Conservation (phyloP, 768 basidiomycete species). For the Panus rudis region DNA sequence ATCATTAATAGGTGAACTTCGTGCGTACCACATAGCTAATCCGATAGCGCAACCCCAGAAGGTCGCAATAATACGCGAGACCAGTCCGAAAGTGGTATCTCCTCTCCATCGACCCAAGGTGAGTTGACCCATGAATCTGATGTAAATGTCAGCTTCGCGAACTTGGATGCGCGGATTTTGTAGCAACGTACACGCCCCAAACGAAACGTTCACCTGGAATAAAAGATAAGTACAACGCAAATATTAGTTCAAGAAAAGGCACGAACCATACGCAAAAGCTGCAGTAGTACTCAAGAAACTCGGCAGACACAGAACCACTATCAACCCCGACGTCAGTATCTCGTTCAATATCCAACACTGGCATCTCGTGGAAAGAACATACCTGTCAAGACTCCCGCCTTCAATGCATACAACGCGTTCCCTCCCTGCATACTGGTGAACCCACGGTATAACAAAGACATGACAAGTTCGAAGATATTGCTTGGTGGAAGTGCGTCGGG, state of each 20-base stretch:
- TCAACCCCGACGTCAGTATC: not conserved
- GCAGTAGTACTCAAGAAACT: conserved; percentile 50
- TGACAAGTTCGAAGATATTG: conserved; percentile 46
- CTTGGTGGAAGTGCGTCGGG: conserved; percentile 69
- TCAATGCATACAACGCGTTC: conserved; percentile 62
- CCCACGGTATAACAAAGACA: conserved; percentile 38
- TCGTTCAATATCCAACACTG: not conserved
- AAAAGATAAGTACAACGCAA: conserved; percentile 5
- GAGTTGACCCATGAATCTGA: conserved; percentile 69
- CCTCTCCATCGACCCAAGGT: conserved; percentile 67
- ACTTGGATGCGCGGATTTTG: no score
- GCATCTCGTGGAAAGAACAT: conserved; percentile 11
- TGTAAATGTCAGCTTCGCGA: not conserved
- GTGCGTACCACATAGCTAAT: conserved; percentile 57
- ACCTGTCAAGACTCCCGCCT: conserved; percentile 63
- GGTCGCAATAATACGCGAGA: conserved; percentile 55
- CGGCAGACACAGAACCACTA: conserved; percentile 55
- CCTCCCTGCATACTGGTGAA: conserved; percentile 41
- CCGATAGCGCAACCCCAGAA: conserved; percentile 61
- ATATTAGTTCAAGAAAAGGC: not conserved
- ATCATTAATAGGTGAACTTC: not conserved
- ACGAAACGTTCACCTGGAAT: conserved; percentile 51
- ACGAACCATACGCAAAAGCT: conserved; percentile 50
- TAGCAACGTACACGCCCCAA: conserved; percentile 60
- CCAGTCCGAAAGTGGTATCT: conserved; percentile 63